A percentile compares a stretch with the other conserved stretches of the same genome.
These are phyloP conservation scores for Turritis glabra DNA, from an alignment of 345 rosid genomes.

Conservation along the genomic window DNA sequence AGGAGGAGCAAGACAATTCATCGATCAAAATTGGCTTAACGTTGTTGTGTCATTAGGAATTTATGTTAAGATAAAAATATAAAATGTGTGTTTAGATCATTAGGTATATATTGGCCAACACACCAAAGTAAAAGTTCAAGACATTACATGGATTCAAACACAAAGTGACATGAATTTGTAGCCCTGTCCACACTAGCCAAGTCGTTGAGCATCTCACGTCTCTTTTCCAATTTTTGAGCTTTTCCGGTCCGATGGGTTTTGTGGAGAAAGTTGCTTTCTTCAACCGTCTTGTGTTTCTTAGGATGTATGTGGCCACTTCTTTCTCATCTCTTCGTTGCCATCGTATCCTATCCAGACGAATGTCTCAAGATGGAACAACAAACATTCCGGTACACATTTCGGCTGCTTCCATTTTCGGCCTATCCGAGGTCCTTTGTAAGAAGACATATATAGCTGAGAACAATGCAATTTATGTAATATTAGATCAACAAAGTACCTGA, in stretches of 20 bases:
- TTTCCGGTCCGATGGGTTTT: not conserved
- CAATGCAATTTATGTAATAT: not conserved
- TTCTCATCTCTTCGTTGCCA: constrained; percentile 7
- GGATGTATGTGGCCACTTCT: constrained; percentile 16
- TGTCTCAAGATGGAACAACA: constrained; percentile 15
- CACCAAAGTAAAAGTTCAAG: not conserved
- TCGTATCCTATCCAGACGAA: not conserved
- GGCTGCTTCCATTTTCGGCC: not conserved
- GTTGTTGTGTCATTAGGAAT: too few species aligned
- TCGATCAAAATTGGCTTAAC: too few species aligned
- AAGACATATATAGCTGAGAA: not conserved
- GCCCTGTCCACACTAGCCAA: not conserved
- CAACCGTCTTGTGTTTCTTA: not conserved
- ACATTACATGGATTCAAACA: not conserved
- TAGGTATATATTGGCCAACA: too few species aligned
- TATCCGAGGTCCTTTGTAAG: too few species aligned
- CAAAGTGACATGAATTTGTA: not conserved
- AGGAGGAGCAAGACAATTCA: too few species aligned
- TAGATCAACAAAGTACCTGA: not conserved
- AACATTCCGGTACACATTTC: constrained; percentile 12
- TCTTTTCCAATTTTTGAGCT: not conserved
- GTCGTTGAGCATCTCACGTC: not conserved
- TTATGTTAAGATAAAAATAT: too few species aligned
- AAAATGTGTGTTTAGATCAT: too few species aligned
- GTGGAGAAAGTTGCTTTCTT: not conserved